Evolutionary conservation across 2,329 filamentous ascomycete genomes (phyloP).

Genomic region (Penicillium sp.): DNA sequence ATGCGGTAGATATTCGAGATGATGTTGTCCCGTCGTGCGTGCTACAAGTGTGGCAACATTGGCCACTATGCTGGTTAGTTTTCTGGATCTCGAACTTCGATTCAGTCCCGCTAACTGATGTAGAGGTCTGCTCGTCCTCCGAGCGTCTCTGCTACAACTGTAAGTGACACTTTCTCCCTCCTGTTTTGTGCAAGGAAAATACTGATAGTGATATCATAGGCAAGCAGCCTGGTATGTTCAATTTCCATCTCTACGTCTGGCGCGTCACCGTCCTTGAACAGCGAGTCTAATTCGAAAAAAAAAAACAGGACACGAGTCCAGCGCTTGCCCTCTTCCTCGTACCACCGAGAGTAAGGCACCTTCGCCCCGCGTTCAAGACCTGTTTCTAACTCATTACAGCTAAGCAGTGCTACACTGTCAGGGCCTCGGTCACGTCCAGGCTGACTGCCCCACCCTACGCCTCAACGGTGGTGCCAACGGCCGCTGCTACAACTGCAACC

Average conservation of each 20-base stretch:
- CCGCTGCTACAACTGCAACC: conserved; percentile 94
- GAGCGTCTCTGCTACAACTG: conserved; percentile 99
- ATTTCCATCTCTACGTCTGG: conserved; percentile 1
- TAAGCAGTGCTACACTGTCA: conserved; percentile 99
- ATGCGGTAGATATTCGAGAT: conserved; percentile 46
- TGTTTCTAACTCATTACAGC: conserved; percentile 47
- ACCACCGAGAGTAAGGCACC: conserved; percentile 73
- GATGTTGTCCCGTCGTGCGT: conserved; percentile 78
- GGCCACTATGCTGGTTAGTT: conserved; percentile 58
- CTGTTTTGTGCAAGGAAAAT: background rate
- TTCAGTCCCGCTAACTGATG: conserved; percentile 27
- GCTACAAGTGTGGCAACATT: conserved; percentile 74
- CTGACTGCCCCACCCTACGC: conserved; percentile 94
- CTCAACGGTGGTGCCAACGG: conserved; percentile 70
- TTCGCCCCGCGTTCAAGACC: conserved; percentile 3
- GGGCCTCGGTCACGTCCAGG: conserved; percentile 95
- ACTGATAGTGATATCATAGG: conserved; percentile 30
- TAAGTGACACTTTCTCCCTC: conserved; percentile 45
- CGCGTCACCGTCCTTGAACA: conserved; percentile 6
- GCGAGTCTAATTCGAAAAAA: conserved; percentile 12
- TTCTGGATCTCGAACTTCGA: background rate
- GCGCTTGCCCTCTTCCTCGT: conserved; percentile 90
- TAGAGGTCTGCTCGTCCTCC: conserved; percentile 93
- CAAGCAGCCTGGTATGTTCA: conserved; percentile 44
- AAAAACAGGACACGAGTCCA: conserved; percentile 85